A percentile compares a stretch with the other conserved stretches of the same genome.
phyloP scores from a whole-genome alignment of 2,329 filamentous ascomycete genomes.

The Drechslera avenae region DNA sequence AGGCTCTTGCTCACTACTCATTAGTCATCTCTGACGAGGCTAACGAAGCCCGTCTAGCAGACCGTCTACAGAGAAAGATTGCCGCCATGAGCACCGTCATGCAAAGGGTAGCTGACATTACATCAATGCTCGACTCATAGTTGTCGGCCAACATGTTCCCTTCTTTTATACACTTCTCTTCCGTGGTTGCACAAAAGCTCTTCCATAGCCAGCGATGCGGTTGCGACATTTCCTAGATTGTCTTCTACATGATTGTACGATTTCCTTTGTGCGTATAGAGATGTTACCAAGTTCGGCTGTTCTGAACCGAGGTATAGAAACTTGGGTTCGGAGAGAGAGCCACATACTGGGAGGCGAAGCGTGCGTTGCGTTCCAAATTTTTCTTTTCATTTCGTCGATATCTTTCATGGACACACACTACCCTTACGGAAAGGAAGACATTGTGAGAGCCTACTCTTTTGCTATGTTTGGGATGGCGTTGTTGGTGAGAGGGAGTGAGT shows the following conservation, averaged over 20 bases:
- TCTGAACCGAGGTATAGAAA: too few relatives aligned
- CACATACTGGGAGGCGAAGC: too few relatives aligned
- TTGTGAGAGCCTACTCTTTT: too few relatives aligned
- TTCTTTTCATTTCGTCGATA: too few relatives aligned
- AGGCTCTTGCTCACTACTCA: conserved; percentile 66
- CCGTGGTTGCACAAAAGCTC: background rate
- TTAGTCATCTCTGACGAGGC: conserved; percentile 65
- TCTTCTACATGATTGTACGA: conserved; percentile 34
- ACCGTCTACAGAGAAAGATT: conserved; percentile 43
- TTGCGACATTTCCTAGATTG: conserved; percentile 27
- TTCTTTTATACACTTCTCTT: conserved; percentile 5
- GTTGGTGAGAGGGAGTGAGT: too few relatives aligned
- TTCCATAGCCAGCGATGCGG: conserved; percentile 1
- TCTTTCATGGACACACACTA: too few relatives aligned
- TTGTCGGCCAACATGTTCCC: background rate
- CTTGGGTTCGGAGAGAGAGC: too few relatives aligned
- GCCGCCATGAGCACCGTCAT: conserved; percentile 41
- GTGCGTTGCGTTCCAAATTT: too few relatives aligned
- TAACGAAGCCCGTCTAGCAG: conserved; percentile 36
- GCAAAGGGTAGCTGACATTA: conserved; percentile 42
- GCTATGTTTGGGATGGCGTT: too few relatives aligned
- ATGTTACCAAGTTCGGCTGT: too few relatives aligned
- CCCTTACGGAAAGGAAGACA: too few relatives aligned
- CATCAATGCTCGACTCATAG: conserved; percentile 45
- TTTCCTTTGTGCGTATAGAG: conserved; percentile 33